Evolutionary conservation across 176 grass and related monocot species (phyloP), one percentile per base, ranked within the genome.

Genomic region (Lolium multiflorum): DNA sequence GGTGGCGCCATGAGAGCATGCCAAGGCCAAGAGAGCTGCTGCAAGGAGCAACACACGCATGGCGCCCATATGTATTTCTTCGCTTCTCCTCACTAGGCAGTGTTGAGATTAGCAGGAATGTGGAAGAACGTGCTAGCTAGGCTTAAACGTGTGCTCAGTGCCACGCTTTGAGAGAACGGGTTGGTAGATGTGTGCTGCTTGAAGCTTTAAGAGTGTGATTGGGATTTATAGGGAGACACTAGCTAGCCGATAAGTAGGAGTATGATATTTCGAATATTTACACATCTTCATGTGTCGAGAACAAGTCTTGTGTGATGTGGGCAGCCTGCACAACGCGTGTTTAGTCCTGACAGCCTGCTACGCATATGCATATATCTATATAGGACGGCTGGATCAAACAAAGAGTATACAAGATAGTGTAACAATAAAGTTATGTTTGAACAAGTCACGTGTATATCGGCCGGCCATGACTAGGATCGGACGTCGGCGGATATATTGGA

Each of bases 151-250:
- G 6, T 6, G 17, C 16, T 57, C 17, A 57, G 11, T 43, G 41
- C 18, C 15, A 78, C 4, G 28, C 17, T 39, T 18, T 8, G 28
- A 17, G 26, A 28, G 12, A 35, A 3, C 15, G 5, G 13, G 14
- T 35, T 38, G 64, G 3, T 39, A 17, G 28, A 9, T 46, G 20
- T 78, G 20, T 78, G 7, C 39, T 24, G 11, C 38, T 10, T 62
- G 56, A 39, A 17, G 16, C 15, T 1, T 55, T 55, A 55, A 17
- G 16, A 17, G 4, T n/a, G 18, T 41, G 20, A 20, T 21, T 16
- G 14, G 55, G 44, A 79, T 16, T 61, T 79, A 79, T 79, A 61
- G 65, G 31, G 65, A 68, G 65, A 55, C 4, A n/a, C n/a, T n/a
- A n/a, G 52, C 52, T 55, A 6, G 15, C 4, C 15, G 11, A 17